Conservation (phyloP, 345 rosid species). For the Angophora floribunda region DNA sequence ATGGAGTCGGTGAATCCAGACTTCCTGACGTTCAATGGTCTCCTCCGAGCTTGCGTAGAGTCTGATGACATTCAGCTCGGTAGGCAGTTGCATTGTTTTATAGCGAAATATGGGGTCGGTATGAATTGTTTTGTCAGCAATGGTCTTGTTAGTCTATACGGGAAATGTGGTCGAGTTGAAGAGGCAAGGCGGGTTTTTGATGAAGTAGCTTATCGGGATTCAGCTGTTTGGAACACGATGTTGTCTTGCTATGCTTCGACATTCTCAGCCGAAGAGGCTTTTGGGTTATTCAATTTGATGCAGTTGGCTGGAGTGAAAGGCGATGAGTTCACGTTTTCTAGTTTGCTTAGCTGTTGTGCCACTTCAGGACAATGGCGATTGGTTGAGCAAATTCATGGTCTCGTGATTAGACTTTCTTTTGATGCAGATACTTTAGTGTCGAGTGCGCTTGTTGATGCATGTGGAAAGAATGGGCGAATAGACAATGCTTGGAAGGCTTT, state of each 20-base stretch:
- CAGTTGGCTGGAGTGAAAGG: slow-evolving; percentile 20
- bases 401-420: slow-evolving; percentile 30
- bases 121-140: slow-evolving; percentile 25
- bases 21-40: slow-evolving; percentile 37
- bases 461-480: slow-evolving; percentile 31
- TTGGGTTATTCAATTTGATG: slow-evolving; percentile 36
- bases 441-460: slow-evolving; percentile 52
- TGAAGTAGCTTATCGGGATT: slow-evolving; percentile 25
- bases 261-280: slow-evolving; percentile 30
- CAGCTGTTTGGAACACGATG: slow-evolving; percentile 57
- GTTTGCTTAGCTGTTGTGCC: slow-evolving; percentile 35
- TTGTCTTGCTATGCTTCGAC: slow-evolving; percentile 43
- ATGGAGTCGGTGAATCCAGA: slow-evolving; percentile 22
- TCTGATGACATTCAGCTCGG: slow-evolving; percentile 24
- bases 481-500: slow-evolving; percentile 39
- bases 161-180: slow-evolving; percentile 44
- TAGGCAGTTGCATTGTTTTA: slow-evolving; percentile 37
- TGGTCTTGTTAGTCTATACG: slow-evolving; percentile 52
- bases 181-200: slow-evolving; percentile 42
- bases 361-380: slow-evolving; percentile 12
- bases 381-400: slow-evolving; percentile 50
- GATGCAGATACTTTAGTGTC: slow-evolving; percentile 41
- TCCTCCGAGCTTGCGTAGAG: slow-evolving; percentile 41
- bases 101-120: slow-evolving; percentile 41
- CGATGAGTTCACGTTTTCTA: slow-evolving; percentile 54